Conservation (phyloP, 306 rosid genomes). For the Arachis hypogaea region DNA sequence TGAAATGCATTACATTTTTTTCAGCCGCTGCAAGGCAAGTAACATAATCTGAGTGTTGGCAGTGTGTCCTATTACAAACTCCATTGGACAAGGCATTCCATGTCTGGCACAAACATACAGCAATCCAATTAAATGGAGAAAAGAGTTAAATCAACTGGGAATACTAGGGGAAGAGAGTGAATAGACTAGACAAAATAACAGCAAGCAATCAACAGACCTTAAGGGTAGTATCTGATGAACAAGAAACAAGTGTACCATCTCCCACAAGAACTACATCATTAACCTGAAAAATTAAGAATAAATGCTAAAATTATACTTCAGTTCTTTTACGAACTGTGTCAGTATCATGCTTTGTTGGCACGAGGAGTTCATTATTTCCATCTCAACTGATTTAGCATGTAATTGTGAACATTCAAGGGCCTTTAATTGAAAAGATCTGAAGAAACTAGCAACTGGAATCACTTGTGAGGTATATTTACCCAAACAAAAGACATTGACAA, state of each 20-base stretch:
- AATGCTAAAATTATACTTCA: conserved; percentile 2
- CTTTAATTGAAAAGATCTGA: conserved; percentile 8
- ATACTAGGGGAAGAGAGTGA: conserved; percentile 12
- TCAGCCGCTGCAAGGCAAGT: conserved; percentile 79
- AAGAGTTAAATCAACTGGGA: neutral
- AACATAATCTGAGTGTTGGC: conserved; percentile 84
- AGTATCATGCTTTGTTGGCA: neutral
- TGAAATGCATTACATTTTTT: conserved; percentile 72
- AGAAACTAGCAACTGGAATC: conserved; percentile 18
- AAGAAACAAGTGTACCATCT: conserved; percentile 73
- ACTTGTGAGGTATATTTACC: neutral
- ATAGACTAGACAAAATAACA: neutral
- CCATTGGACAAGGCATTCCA: conserved; percentile 77
- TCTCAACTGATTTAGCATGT: conserved; percentile 4
- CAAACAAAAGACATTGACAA: neutral
- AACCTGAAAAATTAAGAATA: conserved; percentile 57
- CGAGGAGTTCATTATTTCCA: conserved; percentile 10
- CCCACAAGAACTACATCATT: conserved; percentile 79
- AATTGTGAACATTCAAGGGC: neutral
- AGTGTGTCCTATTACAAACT: conserved; percentile 69
- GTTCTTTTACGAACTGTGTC: neutral
- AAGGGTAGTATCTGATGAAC: conserved; percentile 85
- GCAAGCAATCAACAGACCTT: conserved; percentile 55
- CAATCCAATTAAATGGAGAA: neutral
- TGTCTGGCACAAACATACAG: conserved; percentile 46